These are phyloP conservation scores for Neofusicoccum parvum DNA, from an alignment of 2,329 filamentous ascomycete genomes.

Conservation along the genomic window DNA sequence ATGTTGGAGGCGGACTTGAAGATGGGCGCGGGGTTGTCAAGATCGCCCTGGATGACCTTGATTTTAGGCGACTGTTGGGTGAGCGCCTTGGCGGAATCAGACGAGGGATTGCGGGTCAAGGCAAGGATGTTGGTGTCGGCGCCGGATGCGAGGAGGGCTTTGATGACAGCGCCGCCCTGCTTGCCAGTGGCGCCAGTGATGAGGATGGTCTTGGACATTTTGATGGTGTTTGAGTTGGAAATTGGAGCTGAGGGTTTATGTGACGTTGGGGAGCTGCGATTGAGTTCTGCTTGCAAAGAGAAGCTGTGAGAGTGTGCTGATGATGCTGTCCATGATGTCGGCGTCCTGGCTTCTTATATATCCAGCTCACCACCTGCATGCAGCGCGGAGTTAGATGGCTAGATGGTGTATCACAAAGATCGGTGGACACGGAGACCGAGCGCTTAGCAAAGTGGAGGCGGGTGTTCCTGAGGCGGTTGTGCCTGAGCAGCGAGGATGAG, in stretches of 20 bases:
- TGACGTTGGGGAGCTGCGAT: not conserved
- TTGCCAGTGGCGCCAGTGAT: slow-evolving; percentile 50
- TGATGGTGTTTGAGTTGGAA: not conserved
- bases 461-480: not conserved
- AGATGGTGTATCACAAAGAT: not conserved
- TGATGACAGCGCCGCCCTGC: slow-evolving; percentile 46
- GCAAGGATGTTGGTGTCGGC: slow-evolving; percentile 56
- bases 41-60: slow-evolving; percentile 57
- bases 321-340: not conserved
- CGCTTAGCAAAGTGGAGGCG: not conserved
- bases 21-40: slow-evolving; percentile 52
- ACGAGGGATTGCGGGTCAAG: slow-evolving; percentile 56
- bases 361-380: not conserved
- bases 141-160: slow-evolving; percentile 39
- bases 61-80: slow-evolving; percentile 49
- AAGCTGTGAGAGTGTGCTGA: not conserved
- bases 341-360: not conserved
- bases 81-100: slow-evolving; percentile 53
- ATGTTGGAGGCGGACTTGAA: slow-evolving; percentile 49
- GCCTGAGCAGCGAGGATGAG: not conserved
- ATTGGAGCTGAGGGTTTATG: too few relatives aligned
- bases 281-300: not conserved
- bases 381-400: too few relatives aligned
- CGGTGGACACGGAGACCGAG: not conserved
- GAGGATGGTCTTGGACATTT: slow-evolving; percentile 40